Base-by-base conservation (phyloP, 345 rosid species). In the Dimocarpus longan region DNA sequence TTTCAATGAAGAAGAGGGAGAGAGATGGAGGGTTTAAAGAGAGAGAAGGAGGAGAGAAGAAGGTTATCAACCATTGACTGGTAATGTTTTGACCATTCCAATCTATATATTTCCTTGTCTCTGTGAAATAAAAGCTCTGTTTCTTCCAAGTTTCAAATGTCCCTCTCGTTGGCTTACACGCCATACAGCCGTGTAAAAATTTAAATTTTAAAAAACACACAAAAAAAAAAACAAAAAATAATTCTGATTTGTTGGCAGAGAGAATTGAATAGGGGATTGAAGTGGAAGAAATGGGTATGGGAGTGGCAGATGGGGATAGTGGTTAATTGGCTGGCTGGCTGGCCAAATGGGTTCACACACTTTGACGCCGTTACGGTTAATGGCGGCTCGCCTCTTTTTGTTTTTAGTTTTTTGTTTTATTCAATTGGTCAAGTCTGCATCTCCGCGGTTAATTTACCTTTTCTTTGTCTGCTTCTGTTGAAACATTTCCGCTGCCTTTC, bases 61-160 rank as follows among this genome's bases (percentile, higher is more conserved):
- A 83, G 85, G 83, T 86, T 81, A 86, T 89, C 88, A 82, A 86
- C 85, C 89, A 88, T 89, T 89, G 95, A 91, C 91, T 82, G 69
- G 86, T 81, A 48, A 82, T 56, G 74, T 6, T 80, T 80, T 84
- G 89, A 88, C 92, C 81, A 71, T 85, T 87, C 75, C 50, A 68
- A 46, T 32, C 37, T 32, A 2, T 32, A 32, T 2, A 26, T 32
- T 32, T 63, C 26, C 54, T 59, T 60, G 70, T 68, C 81, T 64
- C 1, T 60, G 8, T 22, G 66, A 66, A 37, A 46, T 44, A 69
- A 42, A 67, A 52, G 43, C 75, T 76, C 44, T 18, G 78, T 62
- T 75, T 79, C 82, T 69, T 71, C 83, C n/a, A 69, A 24, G 71
- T 71, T 87, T 85, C 82, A 82, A 67, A 71, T 46, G 85, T 83